Evolutionary conservation across 345 rosid genomes (phyloP), one percentile per base, ranked within the genome.

Genomic region (Moricandia moricandioides): DNA sequence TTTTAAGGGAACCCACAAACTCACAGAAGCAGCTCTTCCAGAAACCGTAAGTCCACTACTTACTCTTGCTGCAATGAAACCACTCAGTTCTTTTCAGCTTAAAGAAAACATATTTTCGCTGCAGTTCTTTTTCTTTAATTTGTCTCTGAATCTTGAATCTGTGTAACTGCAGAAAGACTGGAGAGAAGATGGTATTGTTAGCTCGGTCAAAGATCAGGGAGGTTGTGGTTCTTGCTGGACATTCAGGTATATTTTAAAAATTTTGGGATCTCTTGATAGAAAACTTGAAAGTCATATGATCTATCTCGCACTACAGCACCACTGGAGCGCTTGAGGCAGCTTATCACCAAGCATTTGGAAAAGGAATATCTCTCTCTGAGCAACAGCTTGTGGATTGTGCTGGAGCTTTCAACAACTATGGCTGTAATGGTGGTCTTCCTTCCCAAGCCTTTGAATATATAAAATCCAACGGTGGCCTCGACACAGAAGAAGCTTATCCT

Each of bases 381-480:
- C 99, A 95, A 73, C 99, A 95, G 85, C 97, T 95, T 70, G 99
- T 95, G 75, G 99, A 95, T 82, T 95, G 99, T 69, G 99, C 99
- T 30, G 80, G 86, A 54, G 91, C 96, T 57, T 95, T 89, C 79
- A 87, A 90, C 73, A 95, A 95, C 82, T 85, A 84, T 43, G 99
- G 99, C 45, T 95, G 99, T 85, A 62, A 14, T 61, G 99, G 99
- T 72, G 99, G 97, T 8, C 85, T 95, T 84, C 99, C 99, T 13
- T 95, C 99, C 57, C 97, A 95, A 79, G 99, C 99, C 73, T 95
- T 88, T 14, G 99, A 95, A 61, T 95, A 95, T 83, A 87, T 95
- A 72, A 95, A 92, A 73, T 88, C 77, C 72, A 91, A 91, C 16
- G 97, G 97, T 27, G 99, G 99, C 29, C 97, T 95, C 26, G 99